phyloP scores from a whole-genome alignment of 306 rosid genomes.

The Pueraria montana region DNA sequence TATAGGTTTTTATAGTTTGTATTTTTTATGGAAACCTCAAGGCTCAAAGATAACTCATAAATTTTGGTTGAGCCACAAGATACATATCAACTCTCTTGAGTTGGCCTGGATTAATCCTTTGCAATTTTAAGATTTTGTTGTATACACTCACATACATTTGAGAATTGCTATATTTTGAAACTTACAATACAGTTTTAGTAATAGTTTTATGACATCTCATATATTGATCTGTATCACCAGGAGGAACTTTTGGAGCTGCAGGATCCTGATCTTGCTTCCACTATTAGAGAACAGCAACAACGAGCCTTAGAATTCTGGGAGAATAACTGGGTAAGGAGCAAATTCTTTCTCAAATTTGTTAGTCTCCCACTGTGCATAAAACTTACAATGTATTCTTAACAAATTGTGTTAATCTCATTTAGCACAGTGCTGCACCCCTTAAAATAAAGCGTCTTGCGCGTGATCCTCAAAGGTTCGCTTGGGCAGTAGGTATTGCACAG shows the following conservation, averaged over 20 bases:
- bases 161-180: not conserved
- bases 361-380: conserved; percentile 24
- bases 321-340: conserved; percentile 79
- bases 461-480: conserved; percentile 81
- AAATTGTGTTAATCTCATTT: conserved; percentile 45
- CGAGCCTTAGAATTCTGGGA: conserved; percentile 85
- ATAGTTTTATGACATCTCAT: conserved; percentile 16
- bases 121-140: conserved; percentile 1
- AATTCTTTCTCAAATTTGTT: conserved; percentile 39
- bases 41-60: conserved; percentile 1
- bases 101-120: conserved; percentile 20
- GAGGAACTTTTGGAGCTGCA: conserved; percentile 92
- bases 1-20: not conserved
- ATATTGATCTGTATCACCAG: conserved; percentile 57
- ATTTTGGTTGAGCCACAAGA: conserved; percentile 7
- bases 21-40: not conserved
- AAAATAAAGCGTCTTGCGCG: conserved; percentile 91
- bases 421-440: conserved; percentile 88
- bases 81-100: conserved; percentile 6
- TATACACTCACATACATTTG: not conserved
- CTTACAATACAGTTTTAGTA: conserved; percentile 13
- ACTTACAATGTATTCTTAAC: conserved; percentile 32
- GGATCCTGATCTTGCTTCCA: conserved; percentile 80
- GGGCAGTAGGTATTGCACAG: conserved; percentile 93
- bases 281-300: conserved; percentile 70